Evolutionary conservation across 176 grass and related monocot species (phyloP).

Genomic region (Triticum dicoccoides): DNA sequence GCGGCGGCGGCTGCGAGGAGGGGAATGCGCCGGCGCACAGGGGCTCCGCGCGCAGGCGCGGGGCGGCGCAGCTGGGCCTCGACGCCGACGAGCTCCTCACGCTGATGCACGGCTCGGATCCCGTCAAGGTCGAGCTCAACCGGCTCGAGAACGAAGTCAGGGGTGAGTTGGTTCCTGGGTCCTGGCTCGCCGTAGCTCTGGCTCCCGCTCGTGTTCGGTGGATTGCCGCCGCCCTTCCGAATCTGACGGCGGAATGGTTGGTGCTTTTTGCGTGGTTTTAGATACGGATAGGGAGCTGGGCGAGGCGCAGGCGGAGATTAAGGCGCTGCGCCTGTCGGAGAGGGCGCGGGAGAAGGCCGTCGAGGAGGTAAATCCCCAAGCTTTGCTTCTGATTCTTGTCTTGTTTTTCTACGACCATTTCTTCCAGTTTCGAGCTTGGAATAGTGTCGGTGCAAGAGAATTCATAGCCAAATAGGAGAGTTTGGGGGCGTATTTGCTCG

Average conservation of each 20-base stretch:
- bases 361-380: slow-evolving; percentile 64
- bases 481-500: background rate
- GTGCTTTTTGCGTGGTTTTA: slow-evolving; percentile 11
- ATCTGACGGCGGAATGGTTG: slow-evolving; percentile 5
- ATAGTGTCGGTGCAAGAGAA: background rate
- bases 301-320: slow-evolving; percentile 85
- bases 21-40: slow-evolving; percentile 53
- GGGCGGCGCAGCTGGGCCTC: slow-evolving; percentile 47
- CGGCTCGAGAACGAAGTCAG: slow-evolving; percentile 95
- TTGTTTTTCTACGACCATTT: background rate
- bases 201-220: background rate
- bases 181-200: background rate
- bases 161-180: slow-evolving; percentile 57
- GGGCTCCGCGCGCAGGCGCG: slow-evolving; percentile 50
- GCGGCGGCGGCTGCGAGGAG: slow-evolving; percentile 38
- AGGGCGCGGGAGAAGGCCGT: slow-evolving; percentile 88
- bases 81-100: slow-evolving; percentile 82
- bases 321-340: slow-evolving; percentile 80
- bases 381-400: background rate
- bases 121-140: slow-evolving; percentile 94
- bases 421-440: background rate
- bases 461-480: background rate
- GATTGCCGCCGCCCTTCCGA: background rate
- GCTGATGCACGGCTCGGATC: slow-evolving; percentile 96
- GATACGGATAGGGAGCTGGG: slow-evolving; percentile 94